These are phyloP conservation scores for Aspergillus transmontanensis DNA, from an alignment of 2,329 filamentous ascomycete species.

Conservation along the genomic window DNA sequence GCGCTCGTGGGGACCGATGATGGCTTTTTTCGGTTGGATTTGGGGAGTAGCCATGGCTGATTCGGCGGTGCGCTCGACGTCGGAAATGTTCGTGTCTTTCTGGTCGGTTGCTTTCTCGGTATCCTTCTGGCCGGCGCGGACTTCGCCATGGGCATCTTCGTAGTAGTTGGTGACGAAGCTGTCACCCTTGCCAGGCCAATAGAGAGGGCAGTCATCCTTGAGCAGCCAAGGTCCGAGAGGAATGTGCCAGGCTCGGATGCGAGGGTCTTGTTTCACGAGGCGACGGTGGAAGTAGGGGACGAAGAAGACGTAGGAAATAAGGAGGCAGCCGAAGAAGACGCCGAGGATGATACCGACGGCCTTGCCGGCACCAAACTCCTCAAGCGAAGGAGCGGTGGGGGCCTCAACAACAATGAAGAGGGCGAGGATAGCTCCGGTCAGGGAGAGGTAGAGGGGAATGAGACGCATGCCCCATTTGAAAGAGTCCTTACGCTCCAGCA, in stretches of 20 bases:
- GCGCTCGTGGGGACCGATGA: conserved; percentile 26
- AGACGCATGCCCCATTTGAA: conserved; percentile 54
- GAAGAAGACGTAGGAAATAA: conserved; percentile 29
- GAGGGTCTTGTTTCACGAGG: conserved; percentile 25
- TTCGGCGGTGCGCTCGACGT: conserved; percentile 18
- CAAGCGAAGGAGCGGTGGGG: conserved; percentile 25
- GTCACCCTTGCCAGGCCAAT: conserved; percentile 43
- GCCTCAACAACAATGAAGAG: conserved; percentile 60
- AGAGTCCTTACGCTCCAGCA: conserved; percentile 53
- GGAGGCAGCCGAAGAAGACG: conserved; percentile 29
- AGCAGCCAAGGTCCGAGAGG: conserved; percentile 46
- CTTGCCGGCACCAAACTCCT: conserved; percentile 30
- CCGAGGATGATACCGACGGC: conserved; percentile 29
- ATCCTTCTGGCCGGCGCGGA: conserved; percentile 21
- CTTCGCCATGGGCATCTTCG: conserved; percentile 32
- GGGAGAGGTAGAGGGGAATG: conserved; percentile 53
- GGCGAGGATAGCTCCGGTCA: conserved; percentile 53
- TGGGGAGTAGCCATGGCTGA: conserved; percentile 22
- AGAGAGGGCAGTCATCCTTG: conserved; percentile 42
- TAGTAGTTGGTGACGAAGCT: conserved; percentile 45
- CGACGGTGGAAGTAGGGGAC: conserved; percentile 31
- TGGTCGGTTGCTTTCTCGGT: conserved; percentile 5
- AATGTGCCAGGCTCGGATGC: conserved; percentile 28
- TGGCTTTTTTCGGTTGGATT: conserved; percentile 22
- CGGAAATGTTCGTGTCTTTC: conserved; percentile 11